These are phyloP conservation scores for Chamaecrista fasciculata DNA, from an alignment of 306 rosid species.

Conservation along the genomic window DNA sequence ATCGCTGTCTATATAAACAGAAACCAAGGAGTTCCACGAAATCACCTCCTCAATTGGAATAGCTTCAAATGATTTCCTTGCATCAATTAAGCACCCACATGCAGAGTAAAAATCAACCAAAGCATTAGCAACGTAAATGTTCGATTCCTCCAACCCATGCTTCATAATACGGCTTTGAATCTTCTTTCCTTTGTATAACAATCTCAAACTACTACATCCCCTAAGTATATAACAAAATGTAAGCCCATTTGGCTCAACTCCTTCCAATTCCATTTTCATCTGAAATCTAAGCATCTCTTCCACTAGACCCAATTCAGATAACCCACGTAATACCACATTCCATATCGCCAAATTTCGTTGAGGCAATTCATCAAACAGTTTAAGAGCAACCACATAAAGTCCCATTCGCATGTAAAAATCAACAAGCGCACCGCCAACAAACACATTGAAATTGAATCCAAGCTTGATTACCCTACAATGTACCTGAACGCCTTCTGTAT, in stretches of 20 bases:
- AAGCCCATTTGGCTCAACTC: conserved; percentile 66
- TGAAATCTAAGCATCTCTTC: conserved; percentile 37
- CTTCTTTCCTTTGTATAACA: conserved; percentile 58
- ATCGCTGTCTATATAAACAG: conserved; percentile 46
- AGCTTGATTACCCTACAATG: conserved; percentile 67
- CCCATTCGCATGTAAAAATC: conserved; percentile 55
- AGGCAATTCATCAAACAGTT: conserved; percentile 71
- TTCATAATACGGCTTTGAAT: conserved; percentile 55
- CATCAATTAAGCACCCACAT: conserved; percentile 55
- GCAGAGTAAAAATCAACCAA: conserved; percentile 88
- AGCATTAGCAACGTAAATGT: conserved; percentile 68
- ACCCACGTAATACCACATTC: conserved; percentile 66
- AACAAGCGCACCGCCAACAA: conserved; percentile 59
- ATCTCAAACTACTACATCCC: conserved; percentile 47
- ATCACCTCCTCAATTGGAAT: conserved; percentile 58
- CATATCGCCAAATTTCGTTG: conserved; percentile 53
- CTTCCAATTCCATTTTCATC: conserved; percentile 52
- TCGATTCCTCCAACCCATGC: conserved; percentile 52
- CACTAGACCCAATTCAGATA: conserved; percentile 46
- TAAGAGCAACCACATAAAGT: conserved; percentile 37
- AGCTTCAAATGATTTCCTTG: conserved; percentile 55
- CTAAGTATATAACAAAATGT: conserved; percentile 72
- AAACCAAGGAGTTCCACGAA: conserved; percentile 87
- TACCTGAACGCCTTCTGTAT: conserved; percentile 58
- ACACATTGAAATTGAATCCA: conserved; percentile 52